These are phyloP conservation scores for Epichloe sp. DNA, from an alignment of 2,329 filamentous ascomycete genomes.

Conservation along the genomic window DNA sequence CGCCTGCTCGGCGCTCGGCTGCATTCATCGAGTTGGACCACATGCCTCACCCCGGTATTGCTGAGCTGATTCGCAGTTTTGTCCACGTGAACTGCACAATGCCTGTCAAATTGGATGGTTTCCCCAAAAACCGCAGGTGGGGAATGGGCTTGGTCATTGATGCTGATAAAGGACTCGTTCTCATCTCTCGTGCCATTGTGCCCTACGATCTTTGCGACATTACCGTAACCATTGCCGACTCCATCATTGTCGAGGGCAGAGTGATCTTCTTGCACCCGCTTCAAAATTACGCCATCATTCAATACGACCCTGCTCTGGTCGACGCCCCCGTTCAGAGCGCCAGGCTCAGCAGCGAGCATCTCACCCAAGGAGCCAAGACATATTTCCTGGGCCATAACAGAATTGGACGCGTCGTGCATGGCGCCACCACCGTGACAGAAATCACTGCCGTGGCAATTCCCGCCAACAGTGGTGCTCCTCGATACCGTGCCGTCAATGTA, in stretches of 20 bases:
- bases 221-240: slow-evolving; percentile 89
- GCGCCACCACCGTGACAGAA: slow-evolving; percentile 89
- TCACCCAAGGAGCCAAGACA: slow-evolving; percentile 86
- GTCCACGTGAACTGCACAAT: slow-evolving; percentile 86
- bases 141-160: slow-evolving; percentile 97
- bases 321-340: slow-evolving; percentile 87
- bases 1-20: slow-evolving; percentile 62
- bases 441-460: slow-evolving; percentile 96
- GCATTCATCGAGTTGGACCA: slow-evolving; percentile 89
- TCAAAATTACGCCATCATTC: slow-evolving; percentile 91
- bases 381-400: slow-evolving; percentile 98
- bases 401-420: slow-evolving; percentile 84
- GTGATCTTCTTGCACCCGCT: slow-evolving; percentile 92
- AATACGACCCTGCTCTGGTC: slow-evolving; percentile 90
- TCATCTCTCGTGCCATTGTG: slow-evolving; percentile 87
- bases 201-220: slow-evolving; percentile 97
- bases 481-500: slow-evolving; percentile 89
- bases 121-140: slow-evolving; percentile 85
- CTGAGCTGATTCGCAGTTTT: slow-evolving; percentile 86
- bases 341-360: slow-evolving; percentile 63
- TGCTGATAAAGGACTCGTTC: slow-evolving; percentile 85
- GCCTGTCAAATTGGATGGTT: slow-evolving; percentile 95
- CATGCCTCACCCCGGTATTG: slow-evolving; percentile 77
- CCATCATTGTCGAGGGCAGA: slow-evolving; percentile 85
- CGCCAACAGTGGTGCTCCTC: slow-evolving; percentile 77